Conservation (phyloP, 495 filamentous ascomycete genomes). For the Physcia stellaris region DNA sequence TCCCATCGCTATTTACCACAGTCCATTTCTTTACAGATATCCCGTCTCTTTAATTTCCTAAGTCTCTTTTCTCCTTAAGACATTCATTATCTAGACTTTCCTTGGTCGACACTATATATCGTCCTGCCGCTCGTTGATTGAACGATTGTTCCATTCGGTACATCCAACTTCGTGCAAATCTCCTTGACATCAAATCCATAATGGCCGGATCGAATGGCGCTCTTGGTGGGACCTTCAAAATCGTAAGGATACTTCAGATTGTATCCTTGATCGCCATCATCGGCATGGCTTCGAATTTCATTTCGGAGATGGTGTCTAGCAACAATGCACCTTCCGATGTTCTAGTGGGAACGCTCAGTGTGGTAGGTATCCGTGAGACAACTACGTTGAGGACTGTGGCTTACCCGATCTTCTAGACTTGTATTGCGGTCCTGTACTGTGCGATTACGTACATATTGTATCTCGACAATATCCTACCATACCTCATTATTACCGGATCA, state of each 20-base stretch:
- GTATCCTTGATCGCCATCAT: slow-evolving; percentile 65
- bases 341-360: slow-evolving; percentile 61
- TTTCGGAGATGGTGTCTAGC: slow-evolving; percentile 55
- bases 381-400: not conserved
- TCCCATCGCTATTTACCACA: slow-evolving; percentile 8
- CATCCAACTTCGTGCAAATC: not conserved
- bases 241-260: slow-evolving; percentile 56
- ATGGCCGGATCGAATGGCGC: slow-evolving; percentile 48
- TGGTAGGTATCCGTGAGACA: slow-evolving; percentile 46
- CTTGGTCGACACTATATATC: not conserved
- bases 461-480: slow-evolving; percentile 59
- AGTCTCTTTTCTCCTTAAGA: slow-evolving; percentile 14
- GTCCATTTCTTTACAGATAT: slow-evolving; percentile 9
- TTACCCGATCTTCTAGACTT: slow-evolving; percentile 48
- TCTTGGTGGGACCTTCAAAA: slow-evolving; percentile 63
- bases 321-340: slow-evolving; percentile 52
- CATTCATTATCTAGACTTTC: slow-evolving; percentile 10
- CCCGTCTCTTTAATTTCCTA: too few relatives aligned
- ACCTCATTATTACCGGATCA: slow-evolving; percentile 47
- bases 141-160: too few relatives aligned
- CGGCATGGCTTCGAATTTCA: slow-evolving; percentile 71
- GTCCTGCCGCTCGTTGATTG: not conserved
- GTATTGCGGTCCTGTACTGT: slow-evolving; percentile 64
- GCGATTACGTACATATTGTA: slow-evolving; percentile 65
- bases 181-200: slow-evolving; percentile 9